phyloP scores from a whole-genome alignment of 306 rosid species.

The Malus sieversii region DNA sequence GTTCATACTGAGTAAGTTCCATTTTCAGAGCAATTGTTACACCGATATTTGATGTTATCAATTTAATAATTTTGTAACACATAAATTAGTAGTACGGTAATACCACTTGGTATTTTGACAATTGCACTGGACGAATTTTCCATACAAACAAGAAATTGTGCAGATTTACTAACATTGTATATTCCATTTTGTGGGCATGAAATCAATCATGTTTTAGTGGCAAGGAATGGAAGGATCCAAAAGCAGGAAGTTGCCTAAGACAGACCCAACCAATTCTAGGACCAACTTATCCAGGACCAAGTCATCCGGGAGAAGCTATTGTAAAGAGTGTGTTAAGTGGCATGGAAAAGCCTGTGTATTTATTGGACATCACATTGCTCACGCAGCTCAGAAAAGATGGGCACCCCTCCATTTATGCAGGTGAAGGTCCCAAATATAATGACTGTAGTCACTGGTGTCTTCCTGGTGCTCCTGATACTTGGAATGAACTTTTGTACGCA shows the following conservation, averaged over 20 bases:
- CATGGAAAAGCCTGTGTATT: slow-evolving; percentile 25
- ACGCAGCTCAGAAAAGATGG: slow-evolving; percentile 68
- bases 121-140: too few species aligned
- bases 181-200: background rate
- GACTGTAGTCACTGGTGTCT: slow-evolving; percentile 83
- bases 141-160: background rate
- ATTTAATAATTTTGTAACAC: background rate
- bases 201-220: background rate
- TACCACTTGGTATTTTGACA: too few species aligned
- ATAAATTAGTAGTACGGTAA: too few species aligned
- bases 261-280: slow-evolving; percentile 37
- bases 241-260: slow-evolving; percentile 27
- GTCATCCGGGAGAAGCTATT: slow-evolving; percentile 36
- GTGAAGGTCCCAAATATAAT: slow-evolving; percentile 15
- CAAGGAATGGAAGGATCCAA: slow-evolving; percentile 23
- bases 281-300: slow-evolving; percentile 21
- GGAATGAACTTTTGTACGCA: slow-evolving; percentile 66
- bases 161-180: background rate
- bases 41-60: background rate
- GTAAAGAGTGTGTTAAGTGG: slow-evolving; percentile 38
- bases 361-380: slow-evolving; percentile 56
- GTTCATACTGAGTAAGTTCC: slow-evolving; percentile 45
- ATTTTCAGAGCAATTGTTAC: background rate
- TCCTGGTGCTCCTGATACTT: slow-evolving; percentile 64
- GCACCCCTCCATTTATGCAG: slow-evolving; percentile 59